A percentile compares a stretch with the other conserved stretches of the same genome.
Evolutionary conservation across 176 grass and related monocot species (phyloP).

Genomic region (Aegilops sharonensis): DNA sequence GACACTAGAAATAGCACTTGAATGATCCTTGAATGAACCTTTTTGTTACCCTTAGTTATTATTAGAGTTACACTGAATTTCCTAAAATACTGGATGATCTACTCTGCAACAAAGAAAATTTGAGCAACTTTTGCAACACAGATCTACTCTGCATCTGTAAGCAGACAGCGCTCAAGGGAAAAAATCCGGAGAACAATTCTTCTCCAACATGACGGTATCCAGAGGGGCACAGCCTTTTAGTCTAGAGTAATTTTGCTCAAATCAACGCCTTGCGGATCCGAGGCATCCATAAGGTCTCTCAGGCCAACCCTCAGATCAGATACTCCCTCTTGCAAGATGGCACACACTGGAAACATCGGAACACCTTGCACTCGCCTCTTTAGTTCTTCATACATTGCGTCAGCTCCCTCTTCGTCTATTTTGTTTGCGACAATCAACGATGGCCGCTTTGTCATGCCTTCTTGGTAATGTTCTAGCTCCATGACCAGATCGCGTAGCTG

Average conservation of each 20-base stretch:
- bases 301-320: slow-evolving; percentile 68
- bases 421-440: slow-evolving; percentile 80
- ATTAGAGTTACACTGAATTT: not conserved
- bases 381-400: slow-evolving; percentile 50
- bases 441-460: slow-evolving; percentile 65
- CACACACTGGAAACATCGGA: slow-evolving; percentile 76
- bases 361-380: slow-evolving; percentile 58
- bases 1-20: not conserved
- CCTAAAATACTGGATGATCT: not conserved
- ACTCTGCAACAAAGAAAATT: not conserved
- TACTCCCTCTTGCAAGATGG: slow-evolving; percentile 71
- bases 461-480: slow-evolving; percentile 77
- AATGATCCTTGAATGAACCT: no score
- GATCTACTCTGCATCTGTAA: not conserved
- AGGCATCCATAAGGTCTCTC: slow-evolving; percentile 63
- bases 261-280: slow-evolving; percentile 39
- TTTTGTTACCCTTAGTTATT: not conserved
- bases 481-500: slow-evolving; percentile 58
- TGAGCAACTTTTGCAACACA: not conserved
- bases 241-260: slow-evolving; percentile 51
- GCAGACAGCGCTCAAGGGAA: not conserved
- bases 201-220: not conserved
- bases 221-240: not conserved
- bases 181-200: not conserved
- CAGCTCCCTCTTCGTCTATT: slow-evolving; percentile 72